phyloP scores from a whole-genome alignment of 495 filamentous ascomycete genomes.

The Aspergillus carlsbadensis region DNA sequence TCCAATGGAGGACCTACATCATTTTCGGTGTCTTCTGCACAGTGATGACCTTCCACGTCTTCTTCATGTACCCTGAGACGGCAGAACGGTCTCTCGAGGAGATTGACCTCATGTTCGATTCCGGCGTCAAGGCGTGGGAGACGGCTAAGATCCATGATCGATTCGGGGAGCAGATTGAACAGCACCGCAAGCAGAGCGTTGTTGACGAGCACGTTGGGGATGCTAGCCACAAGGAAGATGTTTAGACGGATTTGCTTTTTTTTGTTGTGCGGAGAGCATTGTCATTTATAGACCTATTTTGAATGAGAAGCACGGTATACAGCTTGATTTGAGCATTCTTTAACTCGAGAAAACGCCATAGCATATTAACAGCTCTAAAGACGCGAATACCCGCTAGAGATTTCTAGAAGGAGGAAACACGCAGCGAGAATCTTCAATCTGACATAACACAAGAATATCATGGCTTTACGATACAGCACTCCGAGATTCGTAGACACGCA shows the following conservation, averaged over 20 bases:
- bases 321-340: too few species aligned
- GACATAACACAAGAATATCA: too few species aligned
- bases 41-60: slow-evolving; percentile 61
- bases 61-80: slow-evolving; percentile 71
- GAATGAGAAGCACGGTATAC: too few species aligned
- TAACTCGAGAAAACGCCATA: too few species aligned
- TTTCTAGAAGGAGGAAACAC: too few species aligned
- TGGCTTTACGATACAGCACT: too few species aligned
- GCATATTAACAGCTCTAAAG: too few species aligned
- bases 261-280: too few species aligned
- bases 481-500: too few species aligned
- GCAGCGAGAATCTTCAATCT: too few species aligned
- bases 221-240: slow-evolving; percentile 13
- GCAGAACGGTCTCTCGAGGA: slow-evolving; percentile 70
- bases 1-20: slow-evolving; percentile 70
- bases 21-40: slow-evolving; percentile 73
- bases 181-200: slow-evolving; percentile 17
- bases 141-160: slow-evolving; percentile 22
- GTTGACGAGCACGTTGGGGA: slow-evolving; percentile 10
- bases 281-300: too few species aligned
- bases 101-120: slow-evolving; percentile 47
- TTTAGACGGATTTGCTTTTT: neutral
- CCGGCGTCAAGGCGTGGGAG: slow-evolving; percentile 17
- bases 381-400: too few species aligned
- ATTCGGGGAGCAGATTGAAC: slow-evolving; percentile 30